phyloP scores from a whole-genome alignment of 495 filamentous ascomycete genomes.

The Massariosphaeria phaeospora region DNA sequence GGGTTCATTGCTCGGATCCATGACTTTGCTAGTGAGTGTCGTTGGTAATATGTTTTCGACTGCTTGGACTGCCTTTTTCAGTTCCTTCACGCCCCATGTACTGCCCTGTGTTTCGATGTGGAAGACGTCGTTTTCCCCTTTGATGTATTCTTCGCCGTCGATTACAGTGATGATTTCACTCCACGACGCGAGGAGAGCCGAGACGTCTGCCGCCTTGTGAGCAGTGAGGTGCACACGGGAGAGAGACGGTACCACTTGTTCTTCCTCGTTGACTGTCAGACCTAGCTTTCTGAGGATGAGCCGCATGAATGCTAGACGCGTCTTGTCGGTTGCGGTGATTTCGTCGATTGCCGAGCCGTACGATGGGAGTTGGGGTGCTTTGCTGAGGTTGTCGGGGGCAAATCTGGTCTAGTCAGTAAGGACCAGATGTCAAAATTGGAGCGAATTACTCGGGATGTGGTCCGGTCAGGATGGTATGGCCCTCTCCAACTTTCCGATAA shows the following conservation, averaged over 20 bases:
- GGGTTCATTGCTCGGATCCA: no score
- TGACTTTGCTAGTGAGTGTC: constrained; percentile 4
- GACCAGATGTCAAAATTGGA: background rate
- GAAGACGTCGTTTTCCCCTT: constrained; percentile 82
- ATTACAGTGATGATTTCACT: constrained; percentile 64
- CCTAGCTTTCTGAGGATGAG: constrained; percentile 80
- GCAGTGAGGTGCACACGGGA: constrained; percentile 83
- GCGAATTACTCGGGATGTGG: constrained; percentile 85
- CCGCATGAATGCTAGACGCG: constrained; percentile 71
- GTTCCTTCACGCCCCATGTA: constrained; percentile 55
- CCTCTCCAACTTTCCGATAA: constrained; percentile 83
- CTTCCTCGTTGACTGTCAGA: constrained; percentile 65
- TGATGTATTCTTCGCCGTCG: constrained; percentile 67
- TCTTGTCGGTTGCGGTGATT: constrained; percentile 64
- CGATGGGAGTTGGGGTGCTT: constrained; percentile 54
- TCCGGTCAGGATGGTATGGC: constrained; percentile 72
- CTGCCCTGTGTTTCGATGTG: constrained; percentile 58
- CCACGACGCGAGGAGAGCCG: constrained; percentile 61
- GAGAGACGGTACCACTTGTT: constrained; percentile 68
- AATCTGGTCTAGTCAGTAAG: constrained; percentile 53
- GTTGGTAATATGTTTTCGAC: constrained; percentile 16
- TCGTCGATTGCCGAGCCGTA: constrained; percentile 65
- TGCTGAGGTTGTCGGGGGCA: constrained; percentile 69
- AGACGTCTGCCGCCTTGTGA: constrained; percentile 55
- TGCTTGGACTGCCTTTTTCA: constrained; percentile 49